Evolutionary conservation across 768 basidiomycete genomes (phyloP).

Genomic region (Russula sp.): DNA sequence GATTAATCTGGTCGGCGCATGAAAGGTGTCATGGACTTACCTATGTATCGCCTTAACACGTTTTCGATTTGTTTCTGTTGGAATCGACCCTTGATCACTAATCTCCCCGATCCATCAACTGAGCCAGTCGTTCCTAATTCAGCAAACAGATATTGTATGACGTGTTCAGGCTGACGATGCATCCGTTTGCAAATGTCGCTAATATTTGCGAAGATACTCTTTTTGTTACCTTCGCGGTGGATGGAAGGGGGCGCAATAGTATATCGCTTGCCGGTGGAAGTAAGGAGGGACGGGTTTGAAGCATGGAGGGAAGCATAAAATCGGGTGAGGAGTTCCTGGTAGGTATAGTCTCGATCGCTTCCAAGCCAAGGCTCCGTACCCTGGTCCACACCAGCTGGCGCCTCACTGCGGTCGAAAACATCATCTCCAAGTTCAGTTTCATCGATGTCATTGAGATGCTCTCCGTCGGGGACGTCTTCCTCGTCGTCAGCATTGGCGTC

Average conservation of each 20-base stretch:
- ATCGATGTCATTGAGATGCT: constrained; percentile 61
- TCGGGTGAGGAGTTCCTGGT: constrained; percentile 90
- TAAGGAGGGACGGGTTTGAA: constrained; percentile 87
- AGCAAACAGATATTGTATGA: constrained; percentile 93
- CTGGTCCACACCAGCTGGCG: constrained; percentile 55
- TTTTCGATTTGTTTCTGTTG: constrained; percentile 99
- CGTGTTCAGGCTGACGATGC: constrained; percentile 97
- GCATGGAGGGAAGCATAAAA: constrained; percentile 90
- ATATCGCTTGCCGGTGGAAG: constrained; percentile 85
- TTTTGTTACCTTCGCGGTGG: constrained; percentile 94
- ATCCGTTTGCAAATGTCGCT: constrained; percentile 97
- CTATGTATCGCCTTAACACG: constrained; percentile 92
- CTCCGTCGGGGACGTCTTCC: constrained; percentile 54
- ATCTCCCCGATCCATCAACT: constrained; percentile 83
- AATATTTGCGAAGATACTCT: constrained; percentile 94
- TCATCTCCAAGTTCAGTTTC: constrained; percentile 87
- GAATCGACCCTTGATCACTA: constrained; percentile 97
- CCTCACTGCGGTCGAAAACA: constrained; percentile 56
- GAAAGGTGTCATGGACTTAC: constrained; percentile 43
- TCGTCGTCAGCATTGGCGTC: constrained; percentile 47
- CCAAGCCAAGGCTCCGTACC: constrained; percentile 87
- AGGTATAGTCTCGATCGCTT: constrained; percentile 94
- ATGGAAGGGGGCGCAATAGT: constrained; percentile 95
- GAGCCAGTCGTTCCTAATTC: constrained; percentile 98
- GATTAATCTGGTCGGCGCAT: constrained; percentile 1